Conservation (phyloP, 768 basidiomycete genomes). For the Lyophyllum shimeji region DNA sequence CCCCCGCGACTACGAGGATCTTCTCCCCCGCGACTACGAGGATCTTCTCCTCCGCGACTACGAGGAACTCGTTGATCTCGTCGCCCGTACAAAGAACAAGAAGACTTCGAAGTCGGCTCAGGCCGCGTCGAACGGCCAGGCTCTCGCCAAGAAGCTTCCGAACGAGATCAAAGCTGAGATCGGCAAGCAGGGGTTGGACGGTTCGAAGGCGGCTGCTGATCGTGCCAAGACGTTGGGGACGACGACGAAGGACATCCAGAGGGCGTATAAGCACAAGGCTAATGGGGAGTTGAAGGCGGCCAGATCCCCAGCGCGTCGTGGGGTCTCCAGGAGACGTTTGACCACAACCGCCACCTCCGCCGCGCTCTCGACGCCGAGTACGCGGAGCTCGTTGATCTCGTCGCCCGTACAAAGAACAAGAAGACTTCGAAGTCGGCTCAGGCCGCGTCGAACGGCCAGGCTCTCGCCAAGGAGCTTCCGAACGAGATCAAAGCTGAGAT, state of each 20-base stretch:
- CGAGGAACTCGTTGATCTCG: neutral
- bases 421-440: neutral
- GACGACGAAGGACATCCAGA: constrained; percentile 1
- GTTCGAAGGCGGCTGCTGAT: neutral
- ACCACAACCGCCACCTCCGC: neutral
- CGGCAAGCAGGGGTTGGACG: constrained; percentile 3
- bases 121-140: neutral
- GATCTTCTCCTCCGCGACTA: neutral
- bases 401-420: neutral
- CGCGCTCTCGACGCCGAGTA: neutral
- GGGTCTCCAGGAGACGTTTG: neutral
- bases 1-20: neutral
- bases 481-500: neutral
- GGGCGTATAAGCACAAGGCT: neutral
- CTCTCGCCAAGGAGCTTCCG: neutral
- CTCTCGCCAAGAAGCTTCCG: neutral
- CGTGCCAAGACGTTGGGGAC: neutral
- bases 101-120: neutral
- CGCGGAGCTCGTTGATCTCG: neutral
- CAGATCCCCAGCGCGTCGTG: neutral
- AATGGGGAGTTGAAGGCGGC: neutral
- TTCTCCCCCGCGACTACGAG: too few species aligned
- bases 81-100: neutral
- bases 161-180: neutral
- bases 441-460: neutral